A percentile compares a stretch with the other conserved stretches of the same genome.
Evolutionary conservation across 306 rosid species (phyloP).

Genomic region (Vigna unguiculata): DNA sequence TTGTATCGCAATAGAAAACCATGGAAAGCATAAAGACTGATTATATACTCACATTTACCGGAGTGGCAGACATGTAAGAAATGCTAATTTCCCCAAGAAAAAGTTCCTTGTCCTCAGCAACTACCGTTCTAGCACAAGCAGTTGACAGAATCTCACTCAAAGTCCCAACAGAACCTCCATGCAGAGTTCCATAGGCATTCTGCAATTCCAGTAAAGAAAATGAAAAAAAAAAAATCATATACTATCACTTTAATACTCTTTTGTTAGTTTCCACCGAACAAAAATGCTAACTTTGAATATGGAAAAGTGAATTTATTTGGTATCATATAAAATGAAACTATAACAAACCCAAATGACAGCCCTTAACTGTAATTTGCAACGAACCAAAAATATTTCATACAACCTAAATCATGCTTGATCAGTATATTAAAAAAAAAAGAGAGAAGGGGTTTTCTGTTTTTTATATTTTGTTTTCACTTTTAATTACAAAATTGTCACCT

Average conservation of each 20-base stretch:
- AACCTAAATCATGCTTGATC: neutral
- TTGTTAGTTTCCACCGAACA: neutral
- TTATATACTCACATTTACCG: slow-evolving; percentile 48
- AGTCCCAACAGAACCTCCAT: slow-evolving; percentile 56
- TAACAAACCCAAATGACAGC: slow-evolving; percentile 18
- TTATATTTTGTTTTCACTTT: neutral
- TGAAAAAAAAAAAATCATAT: neutral
- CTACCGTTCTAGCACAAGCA: slow-evolving; percentile 63
- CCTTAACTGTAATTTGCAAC: neutral
- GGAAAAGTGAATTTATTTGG: neutral
- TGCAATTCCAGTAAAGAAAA: slow-evolving; percentile 46
- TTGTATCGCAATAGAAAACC: neutral
- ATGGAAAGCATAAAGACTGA: slow-evolving; percentile 22
- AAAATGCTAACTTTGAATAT: neutral
- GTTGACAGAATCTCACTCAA: slow-evolving; percentile 45
- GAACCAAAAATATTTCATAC: neutral
- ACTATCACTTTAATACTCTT: neutral
- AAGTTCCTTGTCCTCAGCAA: slow-evolving; percentile 50
- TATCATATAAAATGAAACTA: neutral
- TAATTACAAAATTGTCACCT: neutral
- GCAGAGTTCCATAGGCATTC: slow-evolving; percentile 51
- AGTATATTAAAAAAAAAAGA: neutral
- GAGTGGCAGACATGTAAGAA: slow-evolving; percentile 56
- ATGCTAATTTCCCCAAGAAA: slow-evolving; percentile 57
- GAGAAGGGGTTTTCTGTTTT: neutral